Evolutionary conservation across 2,329 filamentous ascomycete genomes (phyloP), one percentile per base, ranked within the genome.

Genomic region (Helotiales sp.): DNA sequence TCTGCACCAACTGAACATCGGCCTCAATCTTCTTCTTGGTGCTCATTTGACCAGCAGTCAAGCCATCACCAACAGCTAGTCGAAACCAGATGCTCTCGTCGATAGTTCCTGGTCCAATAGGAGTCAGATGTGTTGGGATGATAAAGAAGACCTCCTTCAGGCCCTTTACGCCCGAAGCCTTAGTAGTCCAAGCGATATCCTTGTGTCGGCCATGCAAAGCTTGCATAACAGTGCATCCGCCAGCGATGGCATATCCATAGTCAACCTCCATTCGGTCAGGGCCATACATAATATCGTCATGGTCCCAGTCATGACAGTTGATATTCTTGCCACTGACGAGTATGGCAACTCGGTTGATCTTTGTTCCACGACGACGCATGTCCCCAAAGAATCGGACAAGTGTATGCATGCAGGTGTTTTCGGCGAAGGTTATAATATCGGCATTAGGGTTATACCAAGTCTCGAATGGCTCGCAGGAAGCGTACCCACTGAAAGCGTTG

Each of bases 151-250:
- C 46, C 13, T 55, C 34, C n/a, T 49, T 42, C 30, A 55, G 22
- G 2, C 33, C 33, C 12, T 38, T 29, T 13, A 42, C 31, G n/a
- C 44, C 53, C 2, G 34, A 27, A 17, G 13, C 34, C n/a, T 7
- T 49, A 17, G 29, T n/a, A n/a, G 24, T 49, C 53, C 30, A 40
- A 3, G 53, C 24, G 5, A 31, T 34, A 24, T 27, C 44, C 53
- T 42, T 33, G n/a, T 50, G 24, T 6, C 38, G 29, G 7, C 53
- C 53, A 42, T 55, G 53, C 10, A 55, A 31, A 40, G 53, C 53
- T 17, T 49, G 44, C 53, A 55, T 49, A 8, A 31, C 15, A 3
- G 53, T 44, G 12, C 33, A 49, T 7, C 46, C 44, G 2, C 53
- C 53, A 31, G 44, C 33, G 19, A 54, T 54, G 10, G 30, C 44